Evolutionary conservation across 805 yeast species (phyloP).

Genomic region (Wickerhamomyces strasburgensis): DNA sequence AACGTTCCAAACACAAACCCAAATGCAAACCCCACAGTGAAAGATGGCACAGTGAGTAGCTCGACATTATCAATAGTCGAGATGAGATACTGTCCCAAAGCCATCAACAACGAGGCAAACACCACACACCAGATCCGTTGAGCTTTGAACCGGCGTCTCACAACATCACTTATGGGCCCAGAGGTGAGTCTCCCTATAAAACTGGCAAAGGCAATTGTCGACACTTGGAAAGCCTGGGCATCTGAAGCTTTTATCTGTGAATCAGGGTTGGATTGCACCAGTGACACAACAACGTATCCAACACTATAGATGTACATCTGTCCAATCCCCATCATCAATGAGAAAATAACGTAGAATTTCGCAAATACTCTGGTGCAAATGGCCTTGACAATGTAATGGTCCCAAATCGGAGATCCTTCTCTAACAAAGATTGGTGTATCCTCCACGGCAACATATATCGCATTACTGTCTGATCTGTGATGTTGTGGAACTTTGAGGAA

Average conservation of each 20-base stretch:
- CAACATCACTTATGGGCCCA: constrained; percentile 61
- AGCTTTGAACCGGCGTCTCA: constrained; percentile 44
- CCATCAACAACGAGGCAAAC: constrained; percentile 33
- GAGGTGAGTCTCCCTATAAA: constrained; percentile 60
- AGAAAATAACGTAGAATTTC: constrained; percentile 49
- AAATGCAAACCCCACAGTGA: constrained; percentile 57
- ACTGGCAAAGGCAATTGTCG: constrained; percentile 58
- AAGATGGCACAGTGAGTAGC: constrained; percentile 45
- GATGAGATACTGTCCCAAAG: constrained; percentile 33
- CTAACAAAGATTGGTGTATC: constrained; percentile 27
- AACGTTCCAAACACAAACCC: constrained; percentile 70
- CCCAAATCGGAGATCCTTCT: constrained; percentile 25
- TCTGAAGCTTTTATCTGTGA: constrained; percentile 32
- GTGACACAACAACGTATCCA: constrained; percentile 62
- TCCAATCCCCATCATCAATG: constrained; percentile 57
- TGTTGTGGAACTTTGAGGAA: constrained; percentile 7
- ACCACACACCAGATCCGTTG: constrained; percentile 66
- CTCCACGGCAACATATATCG: constrained; percentile 26
- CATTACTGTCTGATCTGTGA: constrained; percentile 15
- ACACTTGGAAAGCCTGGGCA: constrained; percentile 67
- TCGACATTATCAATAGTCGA: constrained; percentile 33
- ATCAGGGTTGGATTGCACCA: constrained; percentile 28
- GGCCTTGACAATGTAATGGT: constrained; percentile 20
- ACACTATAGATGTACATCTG: constrained; percentile 70
- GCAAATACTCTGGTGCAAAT: constrained; percentile 33